Evolutionary conservation across 768 basidiomycete species (phyloP), one percentile per base, ranked within the genome.

Genomic region (Boletus sp.): DNA sequence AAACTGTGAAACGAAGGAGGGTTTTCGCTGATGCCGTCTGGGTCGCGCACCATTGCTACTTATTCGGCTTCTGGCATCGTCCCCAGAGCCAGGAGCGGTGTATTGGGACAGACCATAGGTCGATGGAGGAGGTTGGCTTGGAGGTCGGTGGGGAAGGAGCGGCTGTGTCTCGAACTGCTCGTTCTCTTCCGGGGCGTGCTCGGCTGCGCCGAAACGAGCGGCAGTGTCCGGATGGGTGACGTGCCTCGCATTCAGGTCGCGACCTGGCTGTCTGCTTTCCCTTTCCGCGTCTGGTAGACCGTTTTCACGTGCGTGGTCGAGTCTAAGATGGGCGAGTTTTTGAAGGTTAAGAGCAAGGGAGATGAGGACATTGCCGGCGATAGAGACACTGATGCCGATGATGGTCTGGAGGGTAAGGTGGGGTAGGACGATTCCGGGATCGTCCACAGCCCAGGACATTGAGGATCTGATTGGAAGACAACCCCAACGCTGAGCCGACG

Each of bases 281-380:
- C 60, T 49, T 37, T 64, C 67, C 24, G 28, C 37, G 36, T 57
- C 57, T 8, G 44, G 17, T 37, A 39, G 48, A 50, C 45, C 40
- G 12, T 56, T 53, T 64, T 71, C 68, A 69, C 59, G 62, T 54
- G 67, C 70, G 30, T 67, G 74, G 62, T 84, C 83, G 33, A 90
- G 77, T 30, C 87, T 80, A 62, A 81, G 80, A 75, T 96, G 94
- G 2, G 93, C 93, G 17, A 96, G 81, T 69, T 97, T 98, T 73
- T 98, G 95, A 35, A 90, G 76, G 73, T 97, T 97, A 60, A 98
- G 80, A 15, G 93, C 95, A 24, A 95, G 80, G 10, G 90, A 91
- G 59, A 98, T 94, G 59, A 97, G 81, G 11, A 94, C 73, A 67
- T 96, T 96, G 33, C 94, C 94, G 8, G 80, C 77, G 54, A 96